Percentiles rank a stretch among this genome's conserved stretches.
These are phyloP conservation scores for Pseudotsuga menziesii DNA, from an alignment of 75 land plant genomes.

Conservation along the genomic window DNA sequence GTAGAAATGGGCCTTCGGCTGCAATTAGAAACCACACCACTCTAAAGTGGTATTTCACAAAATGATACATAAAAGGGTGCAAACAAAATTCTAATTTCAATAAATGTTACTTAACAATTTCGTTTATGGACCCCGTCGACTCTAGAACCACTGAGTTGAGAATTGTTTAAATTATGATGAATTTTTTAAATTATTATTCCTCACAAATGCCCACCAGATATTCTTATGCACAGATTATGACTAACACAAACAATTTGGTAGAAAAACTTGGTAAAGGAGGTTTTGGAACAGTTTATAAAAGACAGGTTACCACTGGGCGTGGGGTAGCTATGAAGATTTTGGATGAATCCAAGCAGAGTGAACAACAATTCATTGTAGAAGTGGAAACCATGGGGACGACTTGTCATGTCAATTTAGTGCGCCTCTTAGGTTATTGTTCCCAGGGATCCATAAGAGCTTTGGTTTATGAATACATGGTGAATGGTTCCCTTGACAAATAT, in stretches of 20 bases:
- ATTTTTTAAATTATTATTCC: neutral
- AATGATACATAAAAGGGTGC: too few species aligned
- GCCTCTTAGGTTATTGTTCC: conserved; percentile 30
- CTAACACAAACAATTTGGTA: conserved; percentile 9
- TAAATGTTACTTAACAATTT: too few species aligned
- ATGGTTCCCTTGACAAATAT: conserved; percentile 31
- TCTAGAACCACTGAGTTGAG: neutral
- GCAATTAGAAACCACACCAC: too few species aligned
- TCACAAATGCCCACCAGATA: neutral
- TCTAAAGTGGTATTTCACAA: too few species aligned
- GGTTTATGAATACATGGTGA: conserved; percentile 38
- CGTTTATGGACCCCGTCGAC: neutral
- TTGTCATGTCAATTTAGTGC: conserved; percentile 30
- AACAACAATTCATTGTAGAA: conserved; percentile 21
- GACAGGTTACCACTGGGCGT: conserved; percentile 14
- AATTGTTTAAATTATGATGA: too few species aligned
- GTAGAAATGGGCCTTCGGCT: too few species aligned
- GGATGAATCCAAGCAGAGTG: conserved; percentile 12
- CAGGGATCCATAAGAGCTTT: conserved; percentile 17
- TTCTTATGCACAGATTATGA: conserved; percentile 17
- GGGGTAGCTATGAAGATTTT: conserved; percentile 23
- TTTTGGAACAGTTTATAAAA: conserved; percentile 28
- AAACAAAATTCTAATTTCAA: too few species aligned
- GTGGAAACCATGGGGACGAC: conserved; percentile 25
- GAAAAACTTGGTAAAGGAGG: conserved; percentile 25